Base-by-base conservation (phyloP, 2,329 filamentous ascomycete species). In the Macroventuria anomochaeta region DNA sequence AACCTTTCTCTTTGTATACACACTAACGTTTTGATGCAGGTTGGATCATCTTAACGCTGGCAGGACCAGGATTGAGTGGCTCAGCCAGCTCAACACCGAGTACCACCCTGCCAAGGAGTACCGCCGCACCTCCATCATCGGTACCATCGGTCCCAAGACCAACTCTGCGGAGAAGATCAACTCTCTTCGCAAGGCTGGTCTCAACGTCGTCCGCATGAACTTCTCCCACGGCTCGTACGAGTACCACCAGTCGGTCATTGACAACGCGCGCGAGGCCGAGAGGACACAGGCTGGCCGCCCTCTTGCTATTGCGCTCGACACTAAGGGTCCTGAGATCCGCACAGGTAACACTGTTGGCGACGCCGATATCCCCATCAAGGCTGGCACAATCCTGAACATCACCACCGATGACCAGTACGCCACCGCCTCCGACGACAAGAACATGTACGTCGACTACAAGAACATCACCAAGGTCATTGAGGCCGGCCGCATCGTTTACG, bases 161-260 rank as follows among this genome's bases (percentile, higher is more conserved):
- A 99, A 99, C 85, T 96, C 91, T 31, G 88, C 93, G 53, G 90
- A 97, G 82, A 93, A 92, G 79, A 96, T 99, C 82, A 97, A 97
- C 81, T 85, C 88, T 77, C 90, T 99, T 71, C 91, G 93, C 77
- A 85, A 84, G 74, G 89, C 88, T 64, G 95, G 95, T 79, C 88
- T 97, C 72, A 97, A 97, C 80, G 92, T 99, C 67, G 95, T 97
- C 68, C 93, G 95, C 81, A 99, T 99, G 95, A 99, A 99, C 89
- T 97, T 97, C 78, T 96, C 90, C 63, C 91, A 96, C 79, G 91
- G 91, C 71, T 88, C 88, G 65, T 95, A 97, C 79, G 93, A 88
- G 81, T 99, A 97, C 83, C 93, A 96, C 82, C 91, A 97, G 84
- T 93, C 91, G 60, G 95, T 99, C 76, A 97, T 99, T 73, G 91